Evolutionary conservation across 768 basidiomycete species (phyloP), one percentile per base, ranked within the genome.

Genomic region (Leccinum sublutescens): DNA sequence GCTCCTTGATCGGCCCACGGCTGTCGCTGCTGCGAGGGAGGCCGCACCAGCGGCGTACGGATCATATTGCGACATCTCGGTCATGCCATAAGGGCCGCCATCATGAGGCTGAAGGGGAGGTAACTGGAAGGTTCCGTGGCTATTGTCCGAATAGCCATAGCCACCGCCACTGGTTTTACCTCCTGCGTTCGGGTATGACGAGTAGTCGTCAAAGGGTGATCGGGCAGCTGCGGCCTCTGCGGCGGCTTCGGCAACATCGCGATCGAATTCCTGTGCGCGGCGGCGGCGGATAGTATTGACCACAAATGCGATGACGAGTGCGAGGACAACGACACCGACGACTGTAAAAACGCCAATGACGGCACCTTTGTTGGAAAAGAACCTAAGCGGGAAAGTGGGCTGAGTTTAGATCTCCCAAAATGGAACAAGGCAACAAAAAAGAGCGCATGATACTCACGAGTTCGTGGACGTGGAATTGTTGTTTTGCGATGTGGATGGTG

Each of bases 211-310:
- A 59, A 80, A 79, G 12, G 83, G 84, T 0, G 81, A 77, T 19
- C 77, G 77, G 0, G 82, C 78, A 1, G 81, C 82, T 0, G 78
- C 80, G 0, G 88, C 88, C 58, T 84, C 86, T 3, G 80, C 81
- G 0, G 89, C 88, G 0, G 88, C 89, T 52, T 85, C 85, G 14
- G 82, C 85, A 43, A 90, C 83, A 54, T 91, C 90, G n/a, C 79
- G 78, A 68, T 92, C 90, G 64, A 89, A 86, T 47, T 80, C 78
- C 60, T 78, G 71, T 3, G 84, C 85, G 1, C 86, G 84, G 7
- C 86, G 85, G 0, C 89, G 83, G 9, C 88, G 85, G 63, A 89
- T 60, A 60, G 73, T 72, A 58, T 79, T 83, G 38, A 82, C 79
- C 50, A 82, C 60, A 29, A 84, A 61, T 7, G 76, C 76, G 60